These are phyloP conservation scores for Ciborinia camelliae DNA, from an alignment of 2,329 filamentous ascomycete species.

Conservation along the genomic window DNA sequence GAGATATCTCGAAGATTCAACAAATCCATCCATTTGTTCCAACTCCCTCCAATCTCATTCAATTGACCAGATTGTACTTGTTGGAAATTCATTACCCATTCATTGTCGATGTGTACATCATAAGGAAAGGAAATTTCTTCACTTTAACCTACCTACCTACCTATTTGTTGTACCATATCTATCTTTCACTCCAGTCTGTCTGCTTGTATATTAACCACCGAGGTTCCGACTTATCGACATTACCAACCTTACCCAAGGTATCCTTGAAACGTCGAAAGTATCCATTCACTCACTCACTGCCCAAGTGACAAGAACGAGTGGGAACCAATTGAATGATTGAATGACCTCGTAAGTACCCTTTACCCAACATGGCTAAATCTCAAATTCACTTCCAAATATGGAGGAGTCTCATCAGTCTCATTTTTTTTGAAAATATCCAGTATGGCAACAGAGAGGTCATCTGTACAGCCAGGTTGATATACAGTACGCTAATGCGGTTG, in stretches of 20 bases:
- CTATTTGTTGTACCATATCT: conserved; percentile 1
- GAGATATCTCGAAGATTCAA: neutral
- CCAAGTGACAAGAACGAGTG: conserved; percentile 12
- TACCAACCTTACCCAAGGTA: no score
- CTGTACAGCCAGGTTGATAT: neutral
- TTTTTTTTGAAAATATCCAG: no score
- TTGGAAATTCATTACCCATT: no score
- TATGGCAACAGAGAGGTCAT: conserved; percentile 2
- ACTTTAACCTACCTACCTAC: no score
- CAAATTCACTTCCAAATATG: neutral
- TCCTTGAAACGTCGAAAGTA: no score
- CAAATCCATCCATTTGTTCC: neutral
- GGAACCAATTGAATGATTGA: neutral
- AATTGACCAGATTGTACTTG: no score
- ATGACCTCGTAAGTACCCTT: neutral
- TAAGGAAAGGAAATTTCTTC: neutral
- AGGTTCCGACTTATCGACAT: neutral
- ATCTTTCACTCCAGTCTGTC: no score
- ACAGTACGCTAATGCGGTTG: conserved; percentile 6
- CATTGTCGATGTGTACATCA: neutral
- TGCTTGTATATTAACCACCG: neutral
- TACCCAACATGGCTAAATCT: neutral
- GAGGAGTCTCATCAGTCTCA: no score
- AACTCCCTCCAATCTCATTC: neutral
- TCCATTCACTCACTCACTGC: no score